Conservation (phyloP, 345 rosid genomes). For the Camelina laxa region DNA sequence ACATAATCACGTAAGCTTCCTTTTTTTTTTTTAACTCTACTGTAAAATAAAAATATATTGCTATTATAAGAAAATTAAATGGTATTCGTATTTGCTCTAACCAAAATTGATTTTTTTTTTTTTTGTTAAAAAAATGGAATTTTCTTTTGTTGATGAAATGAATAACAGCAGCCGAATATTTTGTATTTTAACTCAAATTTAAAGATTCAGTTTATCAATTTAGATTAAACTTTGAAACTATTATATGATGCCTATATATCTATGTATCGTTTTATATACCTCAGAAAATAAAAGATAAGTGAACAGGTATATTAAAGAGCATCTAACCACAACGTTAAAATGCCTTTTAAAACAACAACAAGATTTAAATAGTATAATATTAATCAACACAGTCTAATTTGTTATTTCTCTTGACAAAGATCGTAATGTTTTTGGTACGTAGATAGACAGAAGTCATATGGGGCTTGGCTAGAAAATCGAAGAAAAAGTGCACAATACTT, state of each 20-base stretch:
- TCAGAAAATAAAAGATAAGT: neutral
- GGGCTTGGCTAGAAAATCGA: slow-evolving; percentile 31
- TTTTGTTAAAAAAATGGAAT: too few species aligned
- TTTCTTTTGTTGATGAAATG: neutral
- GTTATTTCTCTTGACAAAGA: slow-evolving; percentile 11
- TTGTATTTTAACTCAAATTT: neutral
- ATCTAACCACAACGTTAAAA: neutral
- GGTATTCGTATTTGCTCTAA: neutral
- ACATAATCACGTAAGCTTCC: neutral
- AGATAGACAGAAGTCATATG: slow-evolving; percentile 22
- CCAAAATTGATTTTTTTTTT: neutral
- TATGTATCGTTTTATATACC: neutral
- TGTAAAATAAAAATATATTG: neutral
- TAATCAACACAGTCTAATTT: slow-evolving; percentile 6
- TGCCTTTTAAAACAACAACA: neutral
- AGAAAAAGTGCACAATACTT: slow-evolving; percentile 44
- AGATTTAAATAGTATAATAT: neutral
- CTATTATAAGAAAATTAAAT: neutral
- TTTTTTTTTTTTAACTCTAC: neutral
- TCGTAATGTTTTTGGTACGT: slow-evolving; percentile 21
- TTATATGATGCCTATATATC: neutral
- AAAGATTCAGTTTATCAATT: neutral
- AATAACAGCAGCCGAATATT: neutral
- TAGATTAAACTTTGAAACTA: neutral
- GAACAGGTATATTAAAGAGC: neutral